Percentiles rank a stretch among this genome's conserved stretches.
These are phyloP conservation scores for Ambrosiella xylebori DNA, from an alignment of 2,329 filamentous ascomycete genomes.

Conservation along the genomic window DNA sequence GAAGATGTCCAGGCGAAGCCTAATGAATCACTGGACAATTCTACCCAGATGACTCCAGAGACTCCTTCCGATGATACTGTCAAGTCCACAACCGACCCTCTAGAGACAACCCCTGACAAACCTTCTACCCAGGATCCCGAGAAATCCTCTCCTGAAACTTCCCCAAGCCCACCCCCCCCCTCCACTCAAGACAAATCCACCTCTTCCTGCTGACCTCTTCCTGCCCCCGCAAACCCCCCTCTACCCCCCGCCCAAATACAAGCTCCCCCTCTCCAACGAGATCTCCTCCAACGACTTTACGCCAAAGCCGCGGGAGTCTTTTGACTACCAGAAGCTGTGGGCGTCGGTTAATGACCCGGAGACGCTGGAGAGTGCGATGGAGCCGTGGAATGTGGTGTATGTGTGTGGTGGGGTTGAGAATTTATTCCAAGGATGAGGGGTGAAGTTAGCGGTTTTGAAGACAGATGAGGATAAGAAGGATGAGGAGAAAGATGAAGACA, in stretches of 20 bases:
- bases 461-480: neutral
- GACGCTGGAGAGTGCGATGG: constrained; percentile 38
- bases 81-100: no score
- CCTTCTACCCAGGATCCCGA: neutral
- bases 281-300: constrained; percentile 43
- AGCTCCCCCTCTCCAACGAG: constrained; percentile 16
- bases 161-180: no score
- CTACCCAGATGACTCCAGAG: neutral
- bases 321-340: constrained; percentile 16
- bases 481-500: neutral
- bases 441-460: constrained; percentile 16
- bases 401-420: constrained; percentile 41
- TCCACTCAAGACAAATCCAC: no score
- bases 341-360: constrained; percentile 29
- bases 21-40: constrained; percentile 13
- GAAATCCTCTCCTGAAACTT: neutral
- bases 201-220: neutral
- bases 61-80: no score
- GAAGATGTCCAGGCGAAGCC: constrained; percentile 13
- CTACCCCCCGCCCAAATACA: neutral
- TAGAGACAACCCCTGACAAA: neutral
- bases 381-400: constrained; percentile 44
- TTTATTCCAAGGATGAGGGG: constrained; percentile 41
- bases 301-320: constrained; percentile 26
- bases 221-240: neutral